phyloP scores from a whole-genome alignment of 2,329 filamentous ascomycete genomes.

The Pyrenophora seminiperda region DNA sequence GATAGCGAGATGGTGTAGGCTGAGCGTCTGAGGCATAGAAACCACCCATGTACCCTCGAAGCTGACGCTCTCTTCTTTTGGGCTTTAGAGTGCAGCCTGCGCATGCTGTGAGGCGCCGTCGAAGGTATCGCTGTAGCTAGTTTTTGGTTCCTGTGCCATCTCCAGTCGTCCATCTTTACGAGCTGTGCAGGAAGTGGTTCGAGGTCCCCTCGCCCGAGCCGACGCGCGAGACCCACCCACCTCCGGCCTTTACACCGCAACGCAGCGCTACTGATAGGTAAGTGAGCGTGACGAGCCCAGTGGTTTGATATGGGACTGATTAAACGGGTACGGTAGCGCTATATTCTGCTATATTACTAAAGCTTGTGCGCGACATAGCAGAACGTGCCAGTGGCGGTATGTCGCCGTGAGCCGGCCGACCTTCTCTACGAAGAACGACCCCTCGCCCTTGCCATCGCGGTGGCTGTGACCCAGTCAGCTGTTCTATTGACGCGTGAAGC shows the following conservation, averaged over 20 bases:
- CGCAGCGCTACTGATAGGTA: constrained; percentile 13
- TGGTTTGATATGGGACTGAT: constrained; percentile 2
- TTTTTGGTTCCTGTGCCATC: not conserved
- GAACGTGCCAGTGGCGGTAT: constrained; percentile 32
- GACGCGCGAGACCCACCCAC: constrained; percentile 19
- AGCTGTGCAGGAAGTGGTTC: constrained; percentile 6
- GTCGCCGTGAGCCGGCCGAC: constrained; percentile 33
- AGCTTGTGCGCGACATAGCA: not conserved
- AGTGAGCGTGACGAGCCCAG: constrained; percentile 5
- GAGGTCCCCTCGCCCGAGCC: constrained; percentile 11
- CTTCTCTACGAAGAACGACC: constrained; percentile 12
- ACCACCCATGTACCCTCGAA: not conserved
- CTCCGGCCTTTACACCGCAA: constrained; percentile 23
- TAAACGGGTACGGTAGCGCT: constrained; percentile 2
- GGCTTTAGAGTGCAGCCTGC: not conserved
- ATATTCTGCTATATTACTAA: constrained; percentile 12
- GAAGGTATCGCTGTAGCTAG: too few relatives aligned
- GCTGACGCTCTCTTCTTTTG: not conserved
- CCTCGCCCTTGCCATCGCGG: constrained; percentile 11
- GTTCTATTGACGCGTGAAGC: not conserved
- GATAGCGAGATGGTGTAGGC: constrained; percentile 12
- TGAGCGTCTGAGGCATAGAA: constrained; percentile 9
- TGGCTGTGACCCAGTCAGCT: not conserved
- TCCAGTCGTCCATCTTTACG: not conserved
- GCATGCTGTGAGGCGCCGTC: not conserved